Conservation (phyloP, 108 stramenopile genomes). For the Poteriospumella lacustris region DNA sequence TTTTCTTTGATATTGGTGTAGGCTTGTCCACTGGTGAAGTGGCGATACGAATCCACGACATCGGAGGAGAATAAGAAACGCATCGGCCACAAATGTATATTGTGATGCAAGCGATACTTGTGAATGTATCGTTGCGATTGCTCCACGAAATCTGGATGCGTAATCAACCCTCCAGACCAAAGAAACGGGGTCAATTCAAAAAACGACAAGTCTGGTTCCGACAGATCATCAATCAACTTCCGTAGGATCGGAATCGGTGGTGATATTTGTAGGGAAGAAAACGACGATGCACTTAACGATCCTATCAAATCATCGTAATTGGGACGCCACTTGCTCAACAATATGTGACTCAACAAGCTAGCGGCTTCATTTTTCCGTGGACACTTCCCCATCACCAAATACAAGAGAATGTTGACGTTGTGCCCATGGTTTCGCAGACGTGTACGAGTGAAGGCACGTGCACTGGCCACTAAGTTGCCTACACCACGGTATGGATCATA, state of each 20-base stretch:
- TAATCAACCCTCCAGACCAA: neutral
- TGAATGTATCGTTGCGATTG: neutral
- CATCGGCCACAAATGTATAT: neutral
- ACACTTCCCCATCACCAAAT: neutral
- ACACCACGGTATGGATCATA: neutral
- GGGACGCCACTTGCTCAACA: no score
- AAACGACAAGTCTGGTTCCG: no score
- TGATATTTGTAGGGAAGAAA: no score
- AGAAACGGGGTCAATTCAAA: neutral
- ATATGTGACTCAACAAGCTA: no score
- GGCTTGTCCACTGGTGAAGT: neutral
- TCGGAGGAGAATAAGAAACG: neutral
- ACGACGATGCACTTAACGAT: no score
- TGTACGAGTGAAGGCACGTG: neutral
- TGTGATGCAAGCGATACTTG: neutral
- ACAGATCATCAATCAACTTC: no score
- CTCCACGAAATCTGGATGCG: neutral
- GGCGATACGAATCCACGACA: neutral
- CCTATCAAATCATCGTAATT: no score
- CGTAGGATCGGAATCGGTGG: no score
- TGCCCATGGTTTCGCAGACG: neutral
- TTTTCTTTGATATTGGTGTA: neutral
- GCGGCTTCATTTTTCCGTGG: no score
- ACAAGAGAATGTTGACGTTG: neutral
- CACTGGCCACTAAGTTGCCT: neutral